These are phyloP conservation scores for Populus nigra DNA, from an alignment of 345 rosid genomes.

Conservation along the genomic window DNA sequence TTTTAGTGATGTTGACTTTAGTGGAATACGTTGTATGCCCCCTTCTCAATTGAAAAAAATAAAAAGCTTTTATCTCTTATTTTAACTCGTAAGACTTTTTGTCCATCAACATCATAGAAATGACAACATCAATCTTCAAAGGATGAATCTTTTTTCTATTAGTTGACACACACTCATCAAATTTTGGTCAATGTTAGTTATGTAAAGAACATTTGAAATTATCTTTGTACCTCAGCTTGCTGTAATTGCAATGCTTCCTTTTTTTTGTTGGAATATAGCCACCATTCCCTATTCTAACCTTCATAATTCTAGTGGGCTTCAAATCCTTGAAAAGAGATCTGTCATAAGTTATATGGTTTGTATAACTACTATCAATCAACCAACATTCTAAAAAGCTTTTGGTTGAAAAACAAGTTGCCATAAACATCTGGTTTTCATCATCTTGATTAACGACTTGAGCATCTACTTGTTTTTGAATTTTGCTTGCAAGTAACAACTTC, in stretches of 20 bases:
- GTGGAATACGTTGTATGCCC: neutral
- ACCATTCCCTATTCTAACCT: neutral
- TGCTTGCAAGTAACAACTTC: too few relatives aligned
- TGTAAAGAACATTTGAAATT: neutral
- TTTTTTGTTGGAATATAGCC: neutral
- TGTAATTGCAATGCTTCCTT: neutral
- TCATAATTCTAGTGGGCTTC: neutral
- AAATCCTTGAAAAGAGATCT: neutral
- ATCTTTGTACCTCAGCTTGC: neutral
- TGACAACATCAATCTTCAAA: too few relatives aligned
- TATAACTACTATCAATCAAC: neutral
- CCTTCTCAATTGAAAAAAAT: too few relatives aligned
- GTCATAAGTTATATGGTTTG: neutral
- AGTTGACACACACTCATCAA: slow-evolving; percentile 17
- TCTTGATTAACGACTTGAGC: too few relatives aligned
- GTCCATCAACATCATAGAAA: too few relatives aligned
- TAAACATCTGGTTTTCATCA: too few relatives aligned
- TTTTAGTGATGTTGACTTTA: neutral
- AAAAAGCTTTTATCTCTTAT: too few relatives aligned
- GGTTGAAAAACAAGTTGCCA: too few relatives aligned
- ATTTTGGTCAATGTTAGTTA: slow-evolving; percentile 8
- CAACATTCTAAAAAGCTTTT: neutral
- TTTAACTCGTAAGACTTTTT: too few relatives aligned
- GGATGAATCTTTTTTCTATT: too few relatives aligned
- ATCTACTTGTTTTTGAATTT: too few relatives aligned